Conservation (phyloP, 495 filamentous ascomycete species). For the Talaromyces nanjingensis region DNA sequence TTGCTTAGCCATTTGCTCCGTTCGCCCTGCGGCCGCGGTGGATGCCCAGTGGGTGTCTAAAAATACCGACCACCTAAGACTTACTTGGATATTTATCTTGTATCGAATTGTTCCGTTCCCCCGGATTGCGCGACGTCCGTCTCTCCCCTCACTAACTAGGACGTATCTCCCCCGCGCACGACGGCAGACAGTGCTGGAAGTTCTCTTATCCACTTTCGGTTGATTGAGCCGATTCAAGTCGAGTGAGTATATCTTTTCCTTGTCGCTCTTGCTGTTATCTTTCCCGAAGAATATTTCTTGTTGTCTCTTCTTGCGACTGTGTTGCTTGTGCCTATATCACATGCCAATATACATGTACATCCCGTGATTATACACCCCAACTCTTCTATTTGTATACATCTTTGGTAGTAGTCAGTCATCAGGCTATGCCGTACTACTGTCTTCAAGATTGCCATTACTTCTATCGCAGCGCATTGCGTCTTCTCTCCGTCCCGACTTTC, state of each 20-base stretch:
- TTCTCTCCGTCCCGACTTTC: slow-evolving; percentile 69
- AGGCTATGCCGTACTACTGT: slow-evolving; percentile 68
- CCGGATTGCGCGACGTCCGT: neutral
- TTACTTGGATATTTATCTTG: neutral
- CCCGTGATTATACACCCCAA: neutral
- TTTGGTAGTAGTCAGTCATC: neutral
- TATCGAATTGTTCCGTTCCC: neutral
- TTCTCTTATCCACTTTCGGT: neutral
- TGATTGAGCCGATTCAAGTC: neutral
- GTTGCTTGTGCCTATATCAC: neutral
- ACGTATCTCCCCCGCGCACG: neutral
- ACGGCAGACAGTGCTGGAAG: neutral
- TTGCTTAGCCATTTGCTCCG: neutral
- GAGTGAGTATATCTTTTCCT: neutral
- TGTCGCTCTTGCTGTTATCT: neutral
- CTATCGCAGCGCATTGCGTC: slow-evolving; percentile 77
- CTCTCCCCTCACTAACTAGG: neutral
- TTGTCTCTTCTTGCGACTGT: neutral
- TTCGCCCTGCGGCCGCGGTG: neutral
- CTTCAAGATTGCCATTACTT: slow-evolving; percentile 89
- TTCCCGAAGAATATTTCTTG: neutral
- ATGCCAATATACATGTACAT: slow-evolving; percentile 2
- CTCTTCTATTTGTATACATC: neutral
- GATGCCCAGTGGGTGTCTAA: neutral
- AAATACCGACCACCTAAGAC: neutral